Base-by-base conservation (phyloP, 257 asterid species). In the Nicotiana benthamiana region DNA sequence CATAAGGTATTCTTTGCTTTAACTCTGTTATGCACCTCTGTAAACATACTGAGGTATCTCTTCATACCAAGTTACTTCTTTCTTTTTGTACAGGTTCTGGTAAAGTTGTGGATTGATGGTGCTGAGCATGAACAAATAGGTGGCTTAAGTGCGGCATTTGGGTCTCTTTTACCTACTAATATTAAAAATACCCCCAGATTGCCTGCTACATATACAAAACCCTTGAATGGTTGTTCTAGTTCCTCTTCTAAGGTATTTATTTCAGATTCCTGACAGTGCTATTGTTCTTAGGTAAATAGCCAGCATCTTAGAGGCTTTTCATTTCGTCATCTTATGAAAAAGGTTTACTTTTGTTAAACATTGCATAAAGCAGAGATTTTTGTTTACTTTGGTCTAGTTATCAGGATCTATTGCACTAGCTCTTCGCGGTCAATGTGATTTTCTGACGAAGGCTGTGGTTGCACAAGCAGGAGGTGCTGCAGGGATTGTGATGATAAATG, bases 401-500 rank as follows among this genome's bases (percentile, higher is more conserved):
- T 79, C 92, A 83, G 98, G 97, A 75, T 82, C 89, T 80, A 86
- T 96, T 80, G 92, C 90, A 27, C 75, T 96, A 85, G 97, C 89
- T 64, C 62, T 83, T 60, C 99, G 99, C 18, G 99, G 99, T 84
- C 97, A 90, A 70, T 96, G 99, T 83, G 90, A 83, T 84, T 96
- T 96, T 87, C 83, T 90, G 28, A 87, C 89, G 54, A 96, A 96
- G 90, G 99, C 99, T 82, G 64, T 84, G 80, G 81, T 89, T 67
- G 98, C 97, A 67, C 95, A 94, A 90, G 94, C 88, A 67, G 92
- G 90, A 81, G 98, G 95, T 77, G 97, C 99, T 80, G 90, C 90
- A 16, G 99, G 90, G 82, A 78, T 96, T 83, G 84, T 94, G 86
- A 87, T 96, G 89, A 88, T 96, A 83, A 96, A 96, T 77, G 90